phyloP scores from a whole-genome alignment of 1,284 basidiomycete genomes.

The Cystobasidium slooffiae region DNA sequence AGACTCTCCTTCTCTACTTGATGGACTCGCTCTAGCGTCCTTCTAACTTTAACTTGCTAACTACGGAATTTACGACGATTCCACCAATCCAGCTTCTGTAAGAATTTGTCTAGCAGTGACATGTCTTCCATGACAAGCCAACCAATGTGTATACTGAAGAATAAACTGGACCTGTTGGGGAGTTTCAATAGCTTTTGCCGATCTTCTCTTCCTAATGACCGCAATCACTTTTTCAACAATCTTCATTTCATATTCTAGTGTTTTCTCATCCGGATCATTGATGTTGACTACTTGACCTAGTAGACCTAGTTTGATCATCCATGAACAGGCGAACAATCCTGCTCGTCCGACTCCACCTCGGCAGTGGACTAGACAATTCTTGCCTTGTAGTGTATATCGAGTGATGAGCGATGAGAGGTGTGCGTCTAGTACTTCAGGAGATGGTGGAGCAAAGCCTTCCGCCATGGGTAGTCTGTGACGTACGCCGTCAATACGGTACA shows the following conservation, averaged over 20 bases:
- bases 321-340: conserved; percentile 87
- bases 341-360: conserved; percentile 94
- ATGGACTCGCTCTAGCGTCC: too few species aligned
- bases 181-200: conserved; percentile 73
- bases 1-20: background rate
- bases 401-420: conserved; percentile 73
- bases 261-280: conserved; percentile 49
- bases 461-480: conserved; percentile 77
- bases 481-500: background rate
- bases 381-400: conserved; percentile 74
- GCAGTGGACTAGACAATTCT: conserved; percentile 83
- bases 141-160: conserved; percentile 73
- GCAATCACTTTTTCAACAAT: conserved; percentile 75
- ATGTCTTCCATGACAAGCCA: conserved; percentile 53
- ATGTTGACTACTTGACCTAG: conserved; percentile 53
- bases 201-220: conserved; percentile 74
- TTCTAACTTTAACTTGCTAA: background rate
- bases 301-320: conserved; percentile 90
- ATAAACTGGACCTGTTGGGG: conserved; percentile 88
- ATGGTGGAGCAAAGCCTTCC: conserved; percentile 82
- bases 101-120: conserved; percentile 30
- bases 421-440: conserved; percentile 63
- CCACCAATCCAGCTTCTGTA: background rate
- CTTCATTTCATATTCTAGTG: conserved; percentile 62
- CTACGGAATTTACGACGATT: too few species aligned